Base-by-base conservation (phyloP, 1,284 basidiomycete genomes). In the Apiotrichum laibachii region DNA sequence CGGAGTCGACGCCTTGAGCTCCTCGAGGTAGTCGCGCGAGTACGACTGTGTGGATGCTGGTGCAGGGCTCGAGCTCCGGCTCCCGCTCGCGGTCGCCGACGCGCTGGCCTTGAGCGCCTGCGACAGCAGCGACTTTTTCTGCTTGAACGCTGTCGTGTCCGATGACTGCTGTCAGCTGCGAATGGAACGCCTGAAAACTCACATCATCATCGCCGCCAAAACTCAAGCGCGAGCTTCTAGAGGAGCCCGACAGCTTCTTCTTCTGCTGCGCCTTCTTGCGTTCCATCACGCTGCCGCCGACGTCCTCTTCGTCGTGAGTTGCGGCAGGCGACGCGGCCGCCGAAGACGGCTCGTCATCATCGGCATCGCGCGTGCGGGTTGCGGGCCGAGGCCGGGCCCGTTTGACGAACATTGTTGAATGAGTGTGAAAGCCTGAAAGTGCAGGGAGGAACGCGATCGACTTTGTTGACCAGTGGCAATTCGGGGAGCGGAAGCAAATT, bases 1-100 rank as follows among this genome's bases (percentile, higher is more conserved):
- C 1, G 85, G 86, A 0, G 90, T 93, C 59, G 82, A 86, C 1
- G 90, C 89, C 80, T 90, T 93, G 45, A 95, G 83, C 70, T 93
- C 84, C 21, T 86, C 84, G 16, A 95, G 82, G 73, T 92, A 87
- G 54, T 86, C 87, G 33, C 84, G 81, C 60, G 88, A 87, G 72
- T 96, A 96, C 5, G 67, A 56, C 18, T 60, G 59, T 15, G 68
- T 73, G 26, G 63, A 46, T 4, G 78, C 81, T 69, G 73, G 72
- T 2, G 82, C 69, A 8, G 84, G 79, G 4, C 42, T 48, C n/a
- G 22, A 55, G 50, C 49, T 5, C 47, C 49, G 13, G 42, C 64
- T 56, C 11, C 72, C 61, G 1, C 48, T 35, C 18, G 58, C 37
- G 11, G 37, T 16, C 11, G 37, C 37, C 11, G 37, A 31, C 26